These are phyloP conservation scores for Fusarium humuli DNA, from an alignment of 2,329 filamentous ascomycete genomes.

Conservation along the genomic window DNA sequence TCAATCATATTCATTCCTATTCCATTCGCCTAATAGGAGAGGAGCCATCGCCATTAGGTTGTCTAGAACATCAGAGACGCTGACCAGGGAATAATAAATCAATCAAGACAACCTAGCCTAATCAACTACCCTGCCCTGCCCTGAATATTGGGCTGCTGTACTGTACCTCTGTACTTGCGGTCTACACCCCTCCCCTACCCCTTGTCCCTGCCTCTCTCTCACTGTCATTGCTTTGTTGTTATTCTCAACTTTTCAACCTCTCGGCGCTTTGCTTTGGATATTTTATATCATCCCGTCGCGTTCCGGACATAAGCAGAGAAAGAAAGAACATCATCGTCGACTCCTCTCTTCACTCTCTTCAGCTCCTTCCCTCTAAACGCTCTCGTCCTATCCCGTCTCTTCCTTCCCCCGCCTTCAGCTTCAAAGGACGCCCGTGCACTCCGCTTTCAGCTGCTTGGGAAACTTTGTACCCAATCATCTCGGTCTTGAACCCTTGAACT, in stretches of 20 bases:
- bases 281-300: conserved; percentile 16
- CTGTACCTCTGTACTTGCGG: not conserved
- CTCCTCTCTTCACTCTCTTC: not conserved
- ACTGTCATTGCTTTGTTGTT: conserved; percentile 27
- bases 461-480: conserved; percentile 13
- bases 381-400: not conserved
- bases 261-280: not conserved
- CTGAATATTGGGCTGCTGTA: not conserved
- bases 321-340: not conserved
- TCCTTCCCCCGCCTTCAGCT: conserved; percentile 35
- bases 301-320: conserved; percentile 6
- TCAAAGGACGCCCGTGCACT: conserved; percentile 32
- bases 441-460: conserved; percentile 25
- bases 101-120: not conserved
- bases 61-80: conserved; percentile 12
- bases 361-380: not conserved
- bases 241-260: not conserved
- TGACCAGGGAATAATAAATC: conserved; percentile 7
- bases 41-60: conserved; percentile 5
- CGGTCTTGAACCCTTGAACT: conserved; percentile 15
- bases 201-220: conserved; percentile 10
- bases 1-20: conserved; percentile 4
- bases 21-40: not conserved
- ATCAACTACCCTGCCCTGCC: conserved; percentile 2
- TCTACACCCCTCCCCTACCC: conserved; percentile 13